Base-by-base conservation (phyloP, 345 rosid species). In the Arabidopsis thaliana region DNA sequence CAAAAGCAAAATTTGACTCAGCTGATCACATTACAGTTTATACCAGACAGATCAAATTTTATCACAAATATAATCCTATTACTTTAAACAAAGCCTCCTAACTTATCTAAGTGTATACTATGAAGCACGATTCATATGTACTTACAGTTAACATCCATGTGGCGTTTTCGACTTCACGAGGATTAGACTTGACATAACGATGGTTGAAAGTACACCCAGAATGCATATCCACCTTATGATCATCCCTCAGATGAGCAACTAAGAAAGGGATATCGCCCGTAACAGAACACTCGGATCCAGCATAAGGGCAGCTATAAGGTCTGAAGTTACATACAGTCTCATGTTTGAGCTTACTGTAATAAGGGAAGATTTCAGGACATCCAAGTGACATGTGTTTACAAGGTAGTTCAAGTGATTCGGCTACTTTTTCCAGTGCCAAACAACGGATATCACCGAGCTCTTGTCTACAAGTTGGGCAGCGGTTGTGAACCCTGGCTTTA, bases 371-470 rank as follows among this genome's bases (percentile, higher is more conserved):
- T 82, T 89, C 96, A 2, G 87, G 90, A 85, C 97, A 91, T 71
- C 98, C 98, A 71, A 88, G 86, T 1, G 90, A 80, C 75, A 74
- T 76, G 80, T 85, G 86, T 58, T 86, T 89, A 94, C 98, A 91
- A 7, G 96, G 98, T 73, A 93, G 81, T 65, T 91, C 95, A 41
- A 93, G 91, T 10, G 97, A 93, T 78, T 91, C 98, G 0, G 97
- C 97, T 25, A 94, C 96, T 81, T 91, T 94, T 79, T 94, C 98
- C 65, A 94, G 71, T 23, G 97, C 97, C 49, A 91, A 82, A 80
- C 98, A 91, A 73, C 98, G 89, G 48, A 91, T 88, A 75, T 93
- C 98, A n/a, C 97, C 97, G 28, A 93, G 97, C 88, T 93, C 98
- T 82, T 91, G 97, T 81, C 98, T 83, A 79, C 98, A 93, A 50